phyloP scores from a whole-genome alignment of 2,329 filamentous ascomycete genomes.

The Colletotrichum ledebouriae region DNA sequence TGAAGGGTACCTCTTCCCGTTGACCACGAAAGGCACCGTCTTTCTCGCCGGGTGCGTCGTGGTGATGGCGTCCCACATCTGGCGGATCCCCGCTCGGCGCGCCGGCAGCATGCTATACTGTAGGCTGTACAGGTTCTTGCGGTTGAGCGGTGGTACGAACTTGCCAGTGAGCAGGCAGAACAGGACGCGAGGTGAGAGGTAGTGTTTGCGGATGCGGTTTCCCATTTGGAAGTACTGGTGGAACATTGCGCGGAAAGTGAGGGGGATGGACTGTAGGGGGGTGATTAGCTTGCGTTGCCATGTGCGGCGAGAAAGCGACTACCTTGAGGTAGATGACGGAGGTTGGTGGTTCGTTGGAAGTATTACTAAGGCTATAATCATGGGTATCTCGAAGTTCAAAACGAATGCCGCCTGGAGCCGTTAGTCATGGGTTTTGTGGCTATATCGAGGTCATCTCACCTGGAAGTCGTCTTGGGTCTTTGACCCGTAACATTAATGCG shows the following conservation, averaged over 20 bases:
- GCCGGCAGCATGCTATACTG: conserved; percentile 98
- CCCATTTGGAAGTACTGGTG: conserved; percentile 97
- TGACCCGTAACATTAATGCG: conserved; percentile 94
- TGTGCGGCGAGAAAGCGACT: conserved; percentile 30
- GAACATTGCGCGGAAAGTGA: conserved; percentile 94
- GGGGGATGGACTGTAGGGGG: conserved; percentile 78
- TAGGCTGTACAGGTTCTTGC: conserved; percentile 93
- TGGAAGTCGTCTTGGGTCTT: conserved; percentile 90
- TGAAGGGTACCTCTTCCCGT: conserved; percentile 46
- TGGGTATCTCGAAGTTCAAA: conserved; percentile 89
- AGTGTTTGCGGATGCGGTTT: conserved; percentile 92
- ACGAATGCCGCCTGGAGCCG: conserved; percentile 77
- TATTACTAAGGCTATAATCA: conserved; percentile 59
- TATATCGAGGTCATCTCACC: conserved; percentile 62
- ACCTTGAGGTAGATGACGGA: conserved; percentile 92
- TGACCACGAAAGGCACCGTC: conserved; percentile 53
- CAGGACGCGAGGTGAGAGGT: conserved; percentile 89
- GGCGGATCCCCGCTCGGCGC: conserved; percentile 80
- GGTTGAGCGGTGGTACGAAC: conserved; percentile 94
- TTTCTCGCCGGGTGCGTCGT: conserved; percentile 61
- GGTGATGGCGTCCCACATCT: conserved; percentile 85
- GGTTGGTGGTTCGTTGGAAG: conserved; percentile 68
- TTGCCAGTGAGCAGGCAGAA: conserved; percentile 89
- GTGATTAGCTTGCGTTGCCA: conserved; percentile 19
- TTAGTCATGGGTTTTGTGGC: conserved; percentile 62